A percentile compares a stretch with the other conserved stretches of the same genome.
phyloP scores from a whole-genome alignment of 805 yeast species.

The Groenewaldozyma tartarivorans region DNA sequence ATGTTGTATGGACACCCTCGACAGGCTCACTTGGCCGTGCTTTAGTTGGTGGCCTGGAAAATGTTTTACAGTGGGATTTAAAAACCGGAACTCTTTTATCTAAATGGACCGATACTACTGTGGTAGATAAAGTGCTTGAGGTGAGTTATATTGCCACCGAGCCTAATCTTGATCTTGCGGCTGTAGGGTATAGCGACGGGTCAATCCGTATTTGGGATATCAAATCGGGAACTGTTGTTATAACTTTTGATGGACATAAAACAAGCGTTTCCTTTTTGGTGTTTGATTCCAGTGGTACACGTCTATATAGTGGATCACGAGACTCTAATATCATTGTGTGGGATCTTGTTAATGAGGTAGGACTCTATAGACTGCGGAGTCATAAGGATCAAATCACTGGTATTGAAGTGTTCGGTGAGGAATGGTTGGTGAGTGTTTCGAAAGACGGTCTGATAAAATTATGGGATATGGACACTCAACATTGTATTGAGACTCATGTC shows the following conservation, averaged over 20 bases:
- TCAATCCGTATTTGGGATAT: constrained; percentile 86
- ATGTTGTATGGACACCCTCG: constrained; percentile 60
- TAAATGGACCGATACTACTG: constrained; percentile 56
- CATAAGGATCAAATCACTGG: constrained; percentile 89
- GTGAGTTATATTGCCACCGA: constrained; percentile 55
- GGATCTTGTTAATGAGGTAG: constrained; percentile 92
- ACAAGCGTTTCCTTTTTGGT: constrained; percentile 59
- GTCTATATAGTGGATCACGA: constrained; percentile 75
- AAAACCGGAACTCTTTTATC: constrained; percentile 69
- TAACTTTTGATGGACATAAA: constrained; percentile 86
- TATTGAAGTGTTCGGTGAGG: constrained; percentile 38
- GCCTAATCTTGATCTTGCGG: constrained; percentile 55
- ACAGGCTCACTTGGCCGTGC: constrained; percentile 48
- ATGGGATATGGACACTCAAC: constrained; percentile 87
- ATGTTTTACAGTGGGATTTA: constrained; percentile 80
- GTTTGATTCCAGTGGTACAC: constrained; percentile 77
- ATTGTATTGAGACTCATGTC: constrained; percentile 88
- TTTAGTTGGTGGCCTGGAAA: constrained; percentile 77
- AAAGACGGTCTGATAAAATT: constrained; percentile 87
- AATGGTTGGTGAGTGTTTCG: constrained; percentile 64
- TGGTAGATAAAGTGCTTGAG: constrained; percentile 41
- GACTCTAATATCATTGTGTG: constrained; percentile 82
- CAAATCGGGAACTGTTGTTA: constrained; percentile 64
- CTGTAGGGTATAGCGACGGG: constrained; percentile 89
- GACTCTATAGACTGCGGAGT: constrained; percentile 75